Percentiles rank a stretch among this genome's conserved stretches.
Evolutionary conservation across 192 early-diverging fungal species (phyloP).

Genomic region (Allomyces javanicus): DNA sequence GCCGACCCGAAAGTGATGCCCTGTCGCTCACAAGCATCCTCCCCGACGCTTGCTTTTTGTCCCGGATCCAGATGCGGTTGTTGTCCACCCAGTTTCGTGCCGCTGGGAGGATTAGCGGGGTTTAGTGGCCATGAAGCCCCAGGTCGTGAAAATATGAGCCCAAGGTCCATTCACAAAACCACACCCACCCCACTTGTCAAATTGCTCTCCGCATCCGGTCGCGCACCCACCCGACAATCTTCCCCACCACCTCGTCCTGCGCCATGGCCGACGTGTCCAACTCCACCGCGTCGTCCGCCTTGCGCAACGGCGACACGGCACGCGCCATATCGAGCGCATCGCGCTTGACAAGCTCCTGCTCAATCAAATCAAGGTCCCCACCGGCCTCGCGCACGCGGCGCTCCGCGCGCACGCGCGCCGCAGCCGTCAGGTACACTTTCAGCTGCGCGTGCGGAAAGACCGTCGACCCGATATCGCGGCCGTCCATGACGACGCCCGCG

Average conservation of each 20-base stretch:
- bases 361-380: slow-evolving; percentile 1
- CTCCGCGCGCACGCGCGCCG: slow-evolving; percentile 39
- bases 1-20: too few relatives aligned
- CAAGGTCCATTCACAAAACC: too few relatives aligned
- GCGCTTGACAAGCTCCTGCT: slow-evolving; percentile 32
- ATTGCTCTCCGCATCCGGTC: slow-evolving; percentile 19
- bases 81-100: too few relatives aligned
- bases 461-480: slow-evolving; percentile 56
- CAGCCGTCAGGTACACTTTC: slow-evolving; percentile 54
- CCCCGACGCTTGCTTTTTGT: too few relatives aligned
- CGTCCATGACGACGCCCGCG: slow-evolving; percentile 62
- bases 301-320: slow-evolving; percentile 41
- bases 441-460: slow-evolving; percentile 56
- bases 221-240: slow-evolving; percentile 29
- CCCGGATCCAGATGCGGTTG: too few relatives aligned
- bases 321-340: slow-evolving; percentile 48
- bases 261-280: slow-evolving; percentile 52
- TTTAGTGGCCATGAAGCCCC: too few relatives aligned
- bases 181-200: slow-evolving; percentile 4
- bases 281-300: slow-evolving; percentile 46
- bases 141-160: too few relatives aligned
- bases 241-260: slow-evolving; percentile 43
- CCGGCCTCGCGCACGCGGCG: slow-evolving; percentile 27
- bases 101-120: too few relatives aligned
- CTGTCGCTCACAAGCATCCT: too few relatives aligned